A percentile compares a stretch with the other conserved stretches of the same genome.
Evolutionary conservation across 2,329 filamentous ascomycete genomes (phyloP).

Genomic region (Aspergillus quadrilineatus): DNA sequence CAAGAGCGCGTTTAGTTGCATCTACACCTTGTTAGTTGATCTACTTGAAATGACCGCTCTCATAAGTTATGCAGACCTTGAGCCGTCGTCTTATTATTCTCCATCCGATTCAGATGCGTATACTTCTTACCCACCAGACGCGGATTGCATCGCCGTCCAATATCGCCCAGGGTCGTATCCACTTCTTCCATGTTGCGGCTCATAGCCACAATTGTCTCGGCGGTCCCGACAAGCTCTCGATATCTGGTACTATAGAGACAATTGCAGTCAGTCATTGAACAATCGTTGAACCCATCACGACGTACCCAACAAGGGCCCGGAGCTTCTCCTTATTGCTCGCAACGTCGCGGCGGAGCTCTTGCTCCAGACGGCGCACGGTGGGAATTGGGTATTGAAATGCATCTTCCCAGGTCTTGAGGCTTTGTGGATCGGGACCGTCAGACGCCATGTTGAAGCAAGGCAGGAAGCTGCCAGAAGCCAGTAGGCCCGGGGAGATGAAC

Average conservation of each 20-base stretch:
- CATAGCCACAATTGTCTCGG: slow-evolving; percentile 92
- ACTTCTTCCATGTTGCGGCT: slow-evolving; percentile 72
- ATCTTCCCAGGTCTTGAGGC: slow-evolving; percentile 63
- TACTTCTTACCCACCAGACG: slow-evolving; percentile 66
- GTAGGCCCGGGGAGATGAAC: slow-evolving; percentile 7
- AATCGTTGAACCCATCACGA: not conserved
- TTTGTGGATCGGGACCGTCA: slow-evolving; percentile 57
- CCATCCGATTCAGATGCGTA: slow-evolving; percentile 53
- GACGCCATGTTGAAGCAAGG: slow-evolving; percentile 47
- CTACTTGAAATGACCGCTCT: not conserved
- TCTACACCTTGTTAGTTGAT: slow-evolving; percentile 32
- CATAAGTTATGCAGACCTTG: slow-evolving; percentile 28
- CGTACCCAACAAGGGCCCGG: slow-evolving; percentile 64
- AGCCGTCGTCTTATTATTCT: slow-evolving; percentile 33
- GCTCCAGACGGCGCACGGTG: slow-evolving; percentile 61
- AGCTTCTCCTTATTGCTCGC: slow-evolving; percentile 65
- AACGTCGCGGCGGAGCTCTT: slow-evolving; percentile 62
- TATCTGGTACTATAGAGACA: slow-evolving; percentile 60
- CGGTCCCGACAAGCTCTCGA: slow-evolving; percentile 84
- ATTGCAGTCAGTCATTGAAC: slow-evolving; percentile 12
- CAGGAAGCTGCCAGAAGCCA: slow-evolving; percentile 11
- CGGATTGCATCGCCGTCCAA: slow-evolving; percentile 77
- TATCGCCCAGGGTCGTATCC: slow-evolving; percentile 67
- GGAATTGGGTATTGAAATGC: slow-evolving; percentile 66
- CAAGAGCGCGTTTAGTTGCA: slow-evolving; percentile 48